These are phyloP conservation scores for Strobilomyces dryophilus DNA, from an alignment of 768 basidiomycete species.

Conservation along the genomic window DNA sequence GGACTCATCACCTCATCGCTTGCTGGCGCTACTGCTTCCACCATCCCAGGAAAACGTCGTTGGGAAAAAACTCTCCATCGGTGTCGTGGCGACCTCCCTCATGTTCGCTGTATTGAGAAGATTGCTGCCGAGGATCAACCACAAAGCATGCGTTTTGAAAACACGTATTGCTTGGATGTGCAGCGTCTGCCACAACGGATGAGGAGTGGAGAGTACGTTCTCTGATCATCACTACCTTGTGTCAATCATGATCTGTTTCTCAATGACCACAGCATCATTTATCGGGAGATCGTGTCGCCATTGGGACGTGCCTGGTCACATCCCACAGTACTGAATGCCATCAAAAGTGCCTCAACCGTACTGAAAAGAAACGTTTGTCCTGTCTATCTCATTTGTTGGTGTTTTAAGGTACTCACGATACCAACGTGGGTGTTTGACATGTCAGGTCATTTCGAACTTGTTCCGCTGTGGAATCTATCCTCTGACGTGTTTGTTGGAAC, in stretches of 20 bases:
- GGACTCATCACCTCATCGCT: not conserved
- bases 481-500: not conserved
- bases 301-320: not conserved
- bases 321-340: rapidly evolving
- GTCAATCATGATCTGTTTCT: too few species aligned
- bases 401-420: too few species aligned
- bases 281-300: not conserved
- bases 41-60: not conserved
- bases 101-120: not conserved
- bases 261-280: not conserved
- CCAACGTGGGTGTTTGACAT: too few species aligned
- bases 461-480: not conserved
- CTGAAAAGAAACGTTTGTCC: not conserved
- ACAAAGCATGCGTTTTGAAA: not conserved
- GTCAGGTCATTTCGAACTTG: not conserved
- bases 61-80: not conserved
- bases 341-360: not conserved
- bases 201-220: not conserved
- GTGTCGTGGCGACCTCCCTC: not conserved
- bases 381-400: too few species aligned
- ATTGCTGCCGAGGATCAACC: not conserved
- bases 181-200: not conserved
- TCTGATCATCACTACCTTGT: too few species aligned
- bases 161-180: not conserved
- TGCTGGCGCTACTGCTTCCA: not conserved